Evolutionary conservation across 345 rosid genomes (phyloP), one percentile per base, ranked within the genome.

Genomic region (Gossypium longicalyx): DNA sequence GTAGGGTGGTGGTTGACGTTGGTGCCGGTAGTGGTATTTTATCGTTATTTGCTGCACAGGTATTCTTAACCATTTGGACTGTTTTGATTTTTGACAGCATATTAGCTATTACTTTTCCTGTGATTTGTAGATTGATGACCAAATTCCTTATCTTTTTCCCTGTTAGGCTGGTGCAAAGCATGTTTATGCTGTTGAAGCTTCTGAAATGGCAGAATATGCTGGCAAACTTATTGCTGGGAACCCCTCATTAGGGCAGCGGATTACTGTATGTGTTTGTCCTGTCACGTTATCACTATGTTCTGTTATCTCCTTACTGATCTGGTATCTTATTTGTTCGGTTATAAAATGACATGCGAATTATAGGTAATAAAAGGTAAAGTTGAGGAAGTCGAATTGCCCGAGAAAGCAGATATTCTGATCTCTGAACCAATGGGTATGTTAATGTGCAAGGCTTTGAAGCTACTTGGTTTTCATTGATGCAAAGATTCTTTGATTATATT

Each of bases 1-100:
- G 90, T 79, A 94, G 91, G 71, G 89, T 95, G 65, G 98, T 95
- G 71, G 92, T 95, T 69, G 99, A 95, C 83, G 99, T 95, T 15
- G 99, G 99, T 83, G 97, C 99, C 85, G 98, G 98, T 45, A 95
- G 99, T 79, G 99, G 98, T 65, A 93, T 95, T 80, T 85, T 95
- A 78, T 93, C 99, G 22, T 80, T 93, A 83, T 95, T 95, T 85
- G 98, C 99, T 75, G 98, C 99, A 65, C 98, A 95, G 97, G 99
- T 91, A 84, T 53, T 73, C 44, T 66, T 54, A 17, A 38, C 20
- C 45, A 48, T 71, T 72, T 58, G 12, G 29, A 17, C 22, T 12
- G 9, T 44, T 74, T 34, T 48, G 52, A 17, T 67, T 12, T 20
- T 34, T 34, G 52, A 45, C 49, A 53, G 27, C 19, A 2, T 45